Conservation (phyloP, 2,329 filamentous ascomycete genomes). For the Neodidymelliopsis sp. region DNA sequence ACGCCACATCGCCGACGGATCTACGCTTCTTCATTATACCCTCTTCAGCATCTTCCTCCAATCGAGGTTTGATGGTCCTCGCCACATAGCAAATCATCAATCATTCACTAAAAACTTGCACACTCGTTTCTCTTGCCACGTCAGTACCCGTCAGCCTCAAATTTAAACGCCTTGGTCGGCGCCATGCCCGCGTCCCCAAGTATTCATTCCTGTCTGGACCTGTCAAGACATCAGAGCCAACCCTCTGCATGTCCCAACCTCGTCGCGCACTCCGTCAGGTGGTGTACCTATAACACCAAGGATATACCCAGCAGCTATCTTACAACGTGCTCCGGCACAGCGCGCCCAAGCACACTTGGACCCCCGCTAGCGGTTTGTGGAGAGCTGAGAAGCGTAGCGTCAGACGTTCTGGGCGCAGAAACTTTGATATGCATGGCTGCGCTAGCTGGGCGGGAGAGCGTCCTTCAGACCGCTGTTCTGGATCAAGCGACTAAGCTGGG, state of each 20-base stretch:
- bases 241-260: conserved; percentile 2
- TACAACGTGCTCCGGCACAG: not conserved
- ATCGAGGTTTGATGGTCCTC: conserved; percentile 5
- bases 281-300: conserved; percentile 3
- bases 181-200: not conserved
- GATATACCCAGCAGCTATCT: conserved; percentile 1
- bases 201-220: not conserved
- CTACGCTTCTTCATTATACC: conserved; percentile 19
- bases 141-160: not conserved
- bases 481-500: conserved; percentile 3
- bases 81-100: conserved; percentile 13
- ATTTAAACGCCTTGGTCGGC: not conserved
- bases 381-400: conserved; percentile 13
- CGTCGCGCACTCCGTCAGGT: not conserved
- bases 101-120: not conserved
- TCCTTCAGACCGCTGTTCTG: conserved; percentile 12
- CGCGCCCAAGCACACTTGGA: not conserved
- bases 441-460: conserved; percentile 11
- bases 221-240: conserved; percentile 4
- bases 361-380: conserved; percentile 5
- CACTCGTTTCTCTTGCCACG: not conserved
- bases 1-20: conserved; percentile 13
- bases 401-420: conserved; percentile 9
- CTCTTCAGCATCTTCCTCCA: conserved; percentile 7
- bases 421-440: conserved; percentile 2